Percentiles rank a stretch among this genome's conserved stretches.
These are phyloP conservation scores for Danielozyma ontarioensis DNA, from an alignment of 805 yeast species.

Conservation along the genomic window DNA sequence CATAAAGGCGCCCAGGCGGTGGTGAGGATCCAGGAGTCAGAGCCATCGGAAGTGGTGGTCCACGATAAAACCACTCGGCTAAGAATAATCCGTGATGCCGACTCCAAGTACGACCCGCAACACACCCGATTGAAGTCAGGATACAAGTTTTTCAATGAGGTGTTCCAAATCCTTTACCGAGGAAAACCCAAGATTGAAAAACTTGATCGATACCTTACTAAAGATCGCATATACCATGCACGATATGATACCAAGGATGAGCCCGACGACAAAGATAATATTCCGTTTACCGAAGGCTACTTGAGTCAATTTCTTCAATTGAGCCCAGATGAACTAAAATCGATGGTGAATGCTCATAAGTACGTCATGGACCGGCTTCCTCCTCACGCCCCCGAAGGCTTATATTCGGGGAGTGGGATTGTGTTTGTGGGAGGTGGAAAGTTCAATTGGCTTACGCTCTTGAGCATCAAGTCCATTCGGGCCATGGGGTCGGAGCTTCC, in stretches of 20 bases:
- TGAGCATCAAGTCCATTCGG: slow-evolving; percentile 62
- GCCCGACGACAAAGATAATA: slow-evolving; percentile 23
- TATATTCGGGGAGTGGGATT: slow-evolving; percentile 47
- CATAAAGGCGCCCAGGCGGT: not conserved
- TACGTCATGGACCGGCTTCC: slow-evolving; percentile 42
- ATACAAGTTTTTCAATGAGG: slow-evolving; percentile 36
- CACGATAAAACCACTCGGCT: not conserved
- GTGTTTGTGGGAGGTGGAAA: slow-evolving; percentile 80
- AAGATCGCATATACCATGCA: slow-evolving; percentile 50
- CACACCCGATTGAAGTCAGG: slow-evolving; percentile 16
- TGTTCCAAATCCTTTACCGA: slow-evolving; percentile 36
- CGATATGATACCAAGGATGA: slow-evolving; percentile 37
- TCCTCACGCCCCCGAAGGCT: slow-evolving; percentile 28
- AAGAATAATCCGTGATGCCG: not conserved
- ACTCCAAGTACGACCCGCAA: not conserved
- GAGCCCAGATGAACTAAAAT: slow-evolving; percentile 34
- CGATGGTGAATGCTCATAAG: slow-evolving; percentile 45
- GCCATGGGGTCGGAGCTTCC: slow-evolving; percentile 66
- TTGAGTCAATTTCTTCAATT: slow-evolving; percentile 46
- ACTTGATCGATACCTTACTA: slow-evolving; percentile 39
- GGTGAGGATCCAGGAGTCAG: not conserved
- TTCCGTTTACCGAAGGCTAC: slow-evolving; percentile 48
- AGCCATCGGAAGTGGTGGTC: not conserved
- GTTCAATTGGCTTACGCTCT: slow-evolving; percentile 64
- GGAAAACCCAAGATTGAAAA: slow-evolving; percentile 42